phyloP scores from a whole-genome alignment of 2,329 filamentous ascomycete genomes.

The Aureobasidium sp. region DNA sequence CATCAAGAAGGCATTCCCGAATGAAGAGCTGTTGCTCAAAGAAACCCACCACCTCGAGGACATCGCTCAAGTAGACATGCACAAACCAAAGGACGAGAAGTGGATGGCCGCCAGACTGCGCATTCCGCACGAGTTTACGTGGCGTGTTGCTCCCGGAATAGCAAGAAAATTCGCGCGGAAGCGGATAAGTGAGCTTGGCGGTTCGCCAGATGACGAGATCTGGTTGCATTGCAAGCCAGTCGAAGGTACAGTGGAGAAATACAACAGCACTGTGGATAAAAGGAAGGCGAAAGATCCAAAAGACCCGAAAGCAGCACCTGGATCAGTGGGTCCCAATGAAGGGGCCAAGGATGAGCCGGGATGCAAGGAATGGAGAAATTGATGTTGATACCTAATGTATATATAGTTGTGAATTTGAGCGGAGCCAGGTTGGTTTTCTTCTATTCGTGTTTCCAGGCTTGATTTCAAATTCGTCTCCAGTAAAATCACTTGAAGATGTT shows the following conservation, averaged over 20 bases:
- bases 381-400: background rate
- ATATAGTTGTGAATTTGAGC: background rate
- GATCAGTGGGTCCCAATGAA: background rate
- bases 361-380: background rate
- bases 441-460: background rate
- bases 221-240: constrained; percentile 44
- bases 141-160: constrained; percentile 38
- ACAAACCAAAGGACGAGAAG: constrained; percentile 46
- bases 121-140: constrained; percentile 49
- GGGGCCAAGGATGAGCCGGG: background rate
- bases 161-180: constrained; percentile 31
- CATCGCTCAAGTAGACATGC: constrained; percentile 37
- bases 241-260: background rate
- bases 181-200: constrained; percentile 28
- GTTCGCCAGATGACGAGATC: constrained; percentile 38
- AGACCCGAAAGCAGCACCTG: background rate
- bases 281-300: background rate
- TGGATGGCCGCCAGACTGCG: constrained; percentile 50
- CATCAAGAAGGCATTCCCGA: constrained; percentile 43
- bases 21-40: constrained; percentile 42
- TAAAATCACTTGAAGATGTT: background rate
- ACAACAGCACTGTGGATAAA: background rate
- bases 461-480: background rate
- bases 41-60: constrained; percentile 29
- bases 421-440: background rate